These are phyloP conservation scores for Liriodendron chinense DNA, from an alignment of 164 flowering plant genomes.

Conservation along the genomic window DNA sequence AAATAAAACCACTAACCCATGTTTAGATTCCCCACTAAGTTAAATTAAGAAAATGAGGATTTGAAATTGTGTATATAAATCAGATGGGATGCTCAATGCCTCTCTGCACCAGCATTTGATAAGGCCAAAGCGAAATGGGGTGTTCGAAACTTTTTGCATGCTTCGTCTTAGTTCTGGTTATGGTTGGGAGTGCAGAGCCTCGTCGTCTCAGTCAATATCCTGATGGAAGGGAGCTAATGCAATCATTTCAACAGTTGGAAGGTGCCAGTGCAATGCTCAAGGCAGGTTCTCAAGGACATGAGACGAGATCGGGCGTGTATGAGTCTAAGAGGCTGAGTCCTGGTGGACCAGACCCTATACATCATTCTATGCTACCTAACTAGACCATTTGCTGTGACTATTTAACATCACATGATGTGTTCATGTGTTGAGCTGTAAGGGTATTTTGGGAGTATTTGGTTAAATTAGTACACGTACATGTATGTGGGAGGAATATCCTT, in stretches of 20 bases:
- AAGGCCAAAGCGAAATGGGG: background rate
- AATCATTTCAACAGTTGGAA: background rate
- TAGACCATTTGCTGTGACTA: too few species aligned
- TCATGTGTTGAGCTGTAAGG: too few species aligned
- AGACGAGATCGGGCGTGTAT: background rate
- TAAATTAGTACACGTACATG: too few species aligned
- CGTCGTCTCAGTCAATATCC: background rate
- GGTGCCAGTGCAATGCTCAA: background rate
- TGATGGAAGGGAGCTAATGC: background rate
- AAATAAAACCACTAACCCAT: background rate
- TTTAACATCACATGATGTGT: too few species aligned
- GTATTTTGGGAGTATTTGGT: too few species aligned
- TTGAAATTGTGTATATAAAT: background rate
- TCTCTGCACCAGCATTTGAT: background rate
- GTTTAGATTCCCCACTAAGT: background rate
- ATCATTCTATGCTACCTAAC: background rate
- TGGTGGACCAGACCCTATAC: constrained; percentile 13
- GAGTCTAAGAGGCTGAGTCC: constrained; percentile 15
- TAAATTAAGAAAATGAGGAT: background rate
- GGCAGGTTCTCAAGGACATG: background rate
- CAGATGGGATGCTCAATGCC: background rate
- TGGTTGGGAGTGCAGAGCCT: background rate
- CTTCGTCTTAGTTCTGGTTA: background rate
- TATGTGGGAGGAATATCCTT: too few species aligned
- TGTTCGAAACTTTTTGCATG: background rate